phyloP scores from a whole-genome alignment of 352 stramenopile genomes.

The Pythium grandisporangium region DNA sequence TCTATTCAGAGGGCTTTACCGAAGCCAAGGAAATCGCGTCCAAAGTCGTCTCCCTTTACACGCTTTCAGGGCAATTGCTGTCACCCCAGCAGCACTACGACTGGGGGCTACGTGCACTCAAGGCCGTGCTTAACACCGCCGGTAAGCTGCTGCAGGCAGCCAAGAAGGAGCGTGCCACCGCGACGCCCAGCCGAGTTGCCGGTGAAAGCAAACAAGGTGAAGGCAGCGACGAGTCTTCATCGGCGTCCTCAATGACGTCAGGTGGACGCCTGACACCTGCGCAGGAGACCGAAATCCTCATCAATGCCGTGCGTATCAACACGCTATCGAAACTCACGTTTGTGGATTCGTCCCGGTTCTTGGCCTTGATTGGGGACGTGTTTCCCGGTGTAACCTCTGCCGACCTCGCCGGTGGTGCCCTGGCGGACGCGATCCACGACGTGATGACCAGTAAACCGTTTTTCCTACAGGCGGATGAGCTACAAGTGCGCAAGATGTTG shows the following conservation, averaged over 20 bases:
- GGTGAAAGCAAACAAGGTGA: constrained; percentile 5
- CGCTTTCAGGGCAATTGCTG: constrained; percentile 56
- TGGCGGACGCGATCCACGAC: constrained; percentile 80
- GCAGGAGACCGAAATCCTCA: constrained; percentile 88
- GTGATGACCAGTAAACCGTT: constrained; percentile 89
- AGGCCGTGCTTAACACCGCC: constrained; percentile 91
- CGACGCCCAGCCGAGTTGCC: constrained; percentile 4
- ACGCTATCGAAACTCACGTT: constrained; percentile 95
- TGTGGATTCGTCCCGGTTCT: constrained; percentile 83
- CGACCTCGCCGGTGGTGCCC: constrained; percentile 73
- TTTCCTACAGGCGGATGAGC: constrained; percentile 80
- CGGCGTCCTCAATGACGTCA: neutral
- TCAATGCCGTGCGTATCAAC: constrained; percentile 94
- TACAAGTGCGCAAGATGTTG: constrained; percentile 93
- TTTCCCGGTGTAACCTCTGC: constrained; percentile 85
- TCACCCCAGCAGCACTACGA: constrained; percentile 86
- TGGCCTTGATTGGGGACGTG: constrained; percentile 90
- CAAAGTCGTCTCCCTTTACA: constrained; percentile 83
- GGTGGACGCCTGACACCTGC: constrained; percentile 35
- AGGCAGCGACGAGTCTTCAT: neutral
- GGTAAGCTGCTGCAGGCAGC: constrained; percentile 85
- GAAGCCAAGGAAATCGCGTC: constrained; percentile 62
- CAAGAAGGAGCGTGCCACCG: constrained; percentile 53
- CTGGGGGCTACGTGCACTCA: constrained; percentile 83
- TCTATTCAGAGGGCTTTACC: constrained; percentile 81